Evolutionary conservation across 2,329 filamentous ascomycete species (phyloP).

Genomic region (Fusarium pseudonygamai): DNA sequence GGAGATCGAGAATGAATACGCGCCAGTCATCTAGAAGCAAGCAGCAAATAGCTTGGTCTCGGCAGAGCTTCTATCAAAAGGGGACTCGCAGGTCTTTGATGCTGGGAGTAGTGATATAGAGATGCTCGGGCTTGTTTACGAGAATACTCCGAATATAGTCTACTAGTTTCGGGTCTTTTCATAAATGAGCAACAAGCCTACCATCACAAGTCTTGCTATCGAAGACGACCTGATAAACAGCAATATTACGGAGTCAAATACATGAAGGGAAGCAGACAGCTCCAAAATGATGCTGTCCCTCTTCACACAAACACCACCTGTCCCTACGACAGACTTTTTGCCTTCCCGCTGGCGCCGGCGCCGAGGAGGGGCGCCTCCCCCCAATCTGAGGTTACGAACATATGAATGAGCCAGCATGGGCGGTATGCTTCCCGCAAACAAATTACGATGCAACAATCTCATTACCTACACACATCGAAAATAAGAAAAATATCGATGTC

Average conservation of each 20-base stretch:
- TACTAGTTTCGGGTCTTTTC: not conserved
- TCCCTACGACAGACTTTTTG: no score
- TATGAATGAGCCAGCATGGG: no score
- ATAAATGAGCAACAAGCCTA: not conserved
- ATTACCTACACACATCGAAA: not conserved
- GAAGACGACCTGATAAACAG: not conserved
- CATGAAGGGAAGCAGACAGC: not conserved
- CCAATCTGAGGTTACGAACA: no score
- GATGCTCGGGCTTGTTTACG: not conserved
- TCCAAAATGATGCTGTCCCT: not conserved
- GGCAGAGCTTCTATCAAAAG: not conserved
- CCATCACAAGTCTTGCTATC: not conserved
- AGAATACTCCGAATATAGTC: not conserved
- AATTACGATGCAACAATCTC: no score
- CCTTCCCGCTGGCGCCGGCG: no score
- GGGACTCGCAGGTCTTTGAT: not conserved
- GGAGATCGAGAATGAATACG: not conserved
- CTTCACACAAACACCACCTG: not conserved
- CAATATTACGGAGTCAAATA: not conserved
- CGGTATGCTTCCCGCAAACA: no score
- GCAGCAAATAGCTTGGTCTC: not conserved
- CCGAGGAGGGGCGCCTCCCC: no score
- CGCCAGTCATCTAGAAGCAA: not conserved
- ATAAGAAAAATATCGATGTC: not conserved
- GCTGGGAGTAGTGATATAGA: not conserved